phyloP scores from a whole-genome alignment of 441 rosid species.

The Dalechampia spathulata region DNA sequence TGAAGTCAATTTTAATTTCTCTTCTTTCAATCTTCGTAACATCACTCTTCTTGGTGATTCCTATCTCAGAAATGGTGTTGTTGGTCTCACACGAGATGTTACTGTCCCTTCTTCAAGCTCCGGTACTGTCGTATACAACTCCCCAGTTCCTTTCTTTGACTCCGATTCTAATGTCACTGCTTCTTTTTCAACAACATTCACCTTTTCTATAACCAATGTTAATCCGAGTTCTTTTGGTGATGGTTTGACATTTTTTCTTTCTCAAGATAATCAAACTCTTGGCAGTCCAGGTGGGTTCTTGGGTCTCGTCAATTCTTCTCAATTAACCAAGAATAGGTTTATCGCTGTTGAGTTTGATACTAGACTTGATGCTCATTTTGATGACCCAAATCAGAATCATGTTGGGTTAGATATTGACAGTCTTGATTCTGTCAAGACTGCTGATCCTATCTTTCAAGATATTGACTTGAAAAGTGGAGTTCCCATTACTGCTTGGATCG shows the following conservation, averaged over 20 bases:
- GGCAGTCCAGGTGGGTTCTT: slow-evolving; percentile 77
- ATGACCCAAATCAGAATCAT: slow-evolving; percentile 67
- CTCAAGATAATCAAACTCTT: slow-evolving; percentile 56
- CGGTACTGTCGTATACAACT: slow-evolving; percentile 56
- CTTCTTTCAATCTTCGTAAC: slow-evolving; percentile 56
- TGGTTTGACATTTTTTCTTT: slow-evolving; percentile 82
- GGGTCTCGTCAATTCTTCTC: slow-evolving; percentile 77
- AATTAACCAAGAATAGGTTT: slow-evolving; percentile 57
- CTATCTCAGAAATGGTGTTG: slow-evolving; percentile 62
- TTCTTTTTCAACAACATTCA: slow-evolving; percentile 71
- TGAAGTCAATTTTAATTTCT: slow-evolving; percentile 42
- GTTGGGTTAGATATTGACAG: slow-evolving; percentile 68
- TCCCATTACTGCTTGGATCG: slow-evolving; percentile 65
- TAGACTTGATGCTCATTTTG: slow-evolving; percentile 46
- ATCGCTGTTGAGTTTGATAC: slow-evolving; percentile 87
- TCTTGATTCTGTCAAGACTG: slow-evolving; percentile 57
- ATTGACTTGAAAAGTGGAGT: slow-evolving; percentile 75
- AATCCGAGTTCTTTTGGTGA: slow-evolving; percentile 70
- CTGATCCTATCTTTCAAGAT: slow-evolving; percentile 35
- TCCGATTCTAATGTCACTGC: slow-evolving; percentile 63
- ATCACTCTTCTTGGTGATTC: slow-evolving; percentile 91
- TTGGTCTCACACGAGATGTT: slow-evolving; percentile 78
- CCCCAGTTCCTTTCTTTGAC: slow-evolving; percentile 59
- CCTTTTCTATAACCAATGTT: slow-evolving; percentile 54
- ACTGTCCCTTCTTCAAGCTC: slow-evolving; percentile 81